These are phyloP conservation scores for Kodamaea leandrae DNA, from an alignment of 805 yeast genomes.

Conservation along the genomic window DNA sequence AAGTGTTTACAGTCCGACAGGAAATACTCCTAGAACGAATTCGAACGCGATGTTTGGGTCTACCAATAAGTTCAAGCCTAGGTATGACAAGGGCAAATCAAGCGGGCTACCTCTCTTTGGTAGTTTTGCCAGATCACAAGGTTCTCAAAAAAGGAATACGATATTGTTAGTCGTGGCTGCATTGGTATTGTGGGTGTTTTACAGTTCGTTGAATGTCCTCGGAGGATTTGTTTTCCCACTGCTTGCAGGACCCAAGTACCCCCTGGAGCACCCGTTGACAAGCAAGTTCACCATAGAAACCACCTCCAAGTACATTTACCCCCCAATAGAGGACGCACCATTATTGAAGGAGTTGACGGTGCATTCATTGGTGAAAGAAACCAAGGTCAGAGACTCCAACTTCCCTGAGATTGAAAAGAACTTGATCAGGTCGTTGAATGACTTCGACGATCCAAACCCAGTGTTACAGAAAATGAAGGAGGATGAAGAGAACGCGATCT, in stretches of 20 bases:
- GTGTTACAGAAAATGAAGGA: constrained; percentile 36
- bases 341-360: constrained; percentile 55
- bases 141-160: constrained; percentile 15
- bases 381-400: constrained; percentile 46
- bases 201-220: constrained; percentile 20
- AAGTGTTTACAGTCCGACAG: constrained; percentile 1
- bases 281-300: constrained; percentile 39
- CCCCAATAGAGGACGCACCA: constrained; percentile 72
- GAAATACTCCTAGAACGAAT: neutral
- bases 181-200: constrained; percentile 20
- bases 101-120: constrained; percentile 30
- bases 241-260: constrained; percentile 19
- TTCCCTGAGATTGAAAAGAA: constrained; percentile 37
- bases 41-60: constrained; percentile 8
- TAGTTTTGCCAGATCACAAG: constrained; percentile 19
- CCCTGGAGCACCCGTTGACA: constrained; percentile 33
- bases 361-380: constrained; percentile 48
- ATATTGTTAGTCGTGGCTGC: constrained; percentile 14
- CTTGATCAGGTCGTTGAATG: constrained; percentile 37
- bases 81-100: constrained; percentile 19
- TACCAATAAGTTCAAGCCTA: constrained; percentile 26
- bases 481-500: constrained; percentile 46
- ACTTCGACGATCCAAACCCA: constrained; percentile 42
- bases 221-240: constrained; percentile 6
- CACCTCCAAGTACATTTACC: constrained; percentile 56